Conservation (phyloP, 1,284 basidiomycete species). For the Puccinia horiana region DNA sequence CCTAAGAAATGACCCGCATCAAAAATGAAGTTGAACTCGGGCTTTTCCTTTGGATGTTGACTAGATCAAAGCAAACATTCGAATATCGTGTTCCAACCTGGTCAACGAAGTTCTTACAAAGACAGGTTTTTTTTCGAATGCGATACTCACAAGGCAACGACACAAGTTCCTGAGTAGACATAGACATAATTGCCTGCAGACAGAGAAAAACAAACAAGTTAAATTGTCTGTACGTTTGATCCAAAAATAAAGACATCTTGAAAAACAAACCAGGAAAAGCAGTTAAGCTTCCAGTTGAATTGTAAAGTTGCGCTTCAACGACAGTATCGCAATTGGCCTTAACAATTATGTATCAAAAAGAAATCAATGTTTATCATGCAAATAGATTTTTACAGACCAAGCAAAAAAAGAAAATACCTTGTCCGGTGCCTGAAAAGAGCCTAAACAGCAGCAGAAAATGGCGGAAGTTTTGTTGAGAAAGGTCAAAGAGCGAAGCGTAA, state of each 20-base stretch:
- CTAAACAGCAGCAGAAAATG: neutral
- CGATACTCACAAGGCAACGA: neutral
- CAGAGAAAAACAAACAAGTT: neutral
- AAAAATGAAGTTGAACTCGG: neutral
- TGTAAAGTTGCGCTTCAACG: constrained; percentile 33
- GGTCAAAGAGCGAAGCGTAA: no score
- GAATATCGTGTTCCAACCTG: neutral
- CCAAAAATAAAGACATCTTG: neutral
- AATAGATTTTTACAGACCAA: neutral
- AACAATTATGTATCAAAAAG: neutral
- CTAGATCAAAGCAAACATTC: neutral
- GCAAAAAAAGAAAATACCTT: neutral
- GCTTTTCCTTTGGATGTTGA: constrained; percentile 5
- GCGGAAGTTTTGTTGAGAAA: neutral
- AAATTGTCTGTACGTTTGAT: neutral
- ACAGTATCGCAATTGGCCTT: constrained; percentile 39
- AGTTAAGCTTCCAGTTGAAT: constrained; percentile 41
- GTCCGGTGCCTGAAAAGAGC: neutral
- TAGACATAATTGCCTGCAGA: neutral
- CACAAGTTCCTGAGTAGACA: neutral
- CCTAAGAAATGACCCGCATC: neutral
- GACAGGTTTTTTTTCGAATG: no score
- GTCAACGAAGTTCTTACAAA: neutral
- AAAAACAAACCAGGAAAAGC: constrained; percentile 24
- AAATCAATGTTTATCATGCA: neutral